phyloP scores from a whole-genome alignment of 208 protist species.

The Crithidia sp. region DNA sequence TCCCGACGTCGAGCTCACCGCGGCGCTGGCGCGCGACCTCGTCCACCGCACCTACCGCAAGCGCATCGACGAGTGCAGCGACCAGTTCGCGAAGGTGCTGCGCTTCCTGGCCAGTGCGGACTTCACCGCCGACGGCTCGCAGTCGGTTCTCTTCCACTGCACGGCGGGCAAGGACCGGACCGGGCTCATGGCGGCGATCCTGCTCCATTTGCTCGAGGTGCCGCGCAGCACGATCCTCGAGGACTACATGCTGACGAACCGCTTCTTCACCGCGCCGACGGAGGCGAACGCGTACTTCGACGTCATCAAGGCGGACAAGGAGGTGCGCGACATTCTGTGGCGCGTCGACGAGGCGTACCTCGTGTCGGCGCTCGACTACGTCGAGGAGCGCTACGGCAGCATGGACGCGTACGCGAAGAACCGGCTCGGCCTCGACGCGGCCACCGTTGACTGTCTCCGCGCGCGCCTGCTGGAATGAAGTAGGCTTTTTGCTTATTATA shows the following conservation, averaged over 20 bases:
- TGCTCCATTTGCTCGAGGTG: constrained; percentile 43
- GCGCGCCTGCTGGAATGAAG: constrained; percentile 5
- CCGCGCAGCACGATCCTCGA: constrained; percentile 34
- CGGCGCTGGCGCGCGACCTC: constrained; percentile 5
- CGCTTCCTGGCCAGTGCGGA: constrained; percentile 30
- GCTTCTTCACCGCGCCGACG: constrained; percentile 17
- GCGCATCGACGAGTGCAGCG: constrained; percentile 36
- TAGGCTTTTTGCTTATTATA: too few relatives aligned
- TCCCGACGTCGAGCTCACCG: constrained; percentile 3
- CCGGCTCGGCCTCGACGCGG: constrained; percentile 22
- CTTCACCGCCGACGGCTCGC: constrained; percentile 4
- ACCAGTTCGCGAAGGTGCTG: constrained; percentile 19
- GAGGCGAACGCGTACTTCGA: constrained; percentile 10
- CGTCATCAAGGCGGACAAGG: constrained; percentile 1
- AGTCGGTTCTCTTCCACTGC: constrained; percentile 56
- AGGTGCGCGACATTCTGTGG: constrained; percentile 31
- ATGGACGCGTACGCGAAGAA: constrained; percentile 25
- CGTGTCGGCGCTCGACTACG: constrained; percentile 14
- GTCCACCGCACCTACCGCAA: constrained; percentile 20
- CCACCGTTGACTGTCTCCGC: constrained; percentile 3
- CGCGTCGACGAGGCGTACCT: constrained; percentile 28
- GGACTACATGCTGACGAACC: constrained; percentile 54
- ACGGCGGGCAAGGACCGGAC: constrained; percentile 69
- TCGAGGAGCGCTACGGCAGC: constrained; percentile 22
- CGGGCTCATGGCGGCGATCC: constrained; percentile 36